A percentile compares a stretch with the other conserved stretches of the same genome.
phyloP scores from a whole-genome alignment of 306 rosid genomes.

The Castanea mollissima region DNA sequence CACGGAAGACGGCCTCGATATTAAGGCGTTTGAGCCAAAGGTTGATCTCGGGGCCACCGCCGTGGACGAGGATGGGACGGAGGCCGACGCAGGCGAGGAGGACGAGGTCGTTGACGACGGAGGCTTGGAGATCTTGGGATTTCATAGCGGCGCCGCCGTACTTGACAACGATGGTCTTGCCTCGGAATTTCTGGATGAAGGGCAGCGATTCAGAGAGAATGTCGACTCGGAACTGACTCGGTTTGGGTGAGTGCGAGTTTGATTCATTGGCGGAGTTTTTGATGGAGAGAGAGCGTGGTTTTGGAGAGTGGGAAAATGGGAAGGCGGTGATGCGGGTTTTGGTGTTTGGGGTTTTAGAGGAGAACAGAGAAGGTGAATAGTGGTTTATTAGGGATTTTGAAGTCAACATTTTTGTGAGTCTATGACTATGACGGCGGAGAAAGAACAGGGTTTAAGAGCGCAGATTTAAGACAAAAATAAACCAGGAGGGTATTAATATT shows the following conservation, averaged over 20 bases:
- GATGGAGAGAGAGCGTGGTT: constrained; percentile 18
- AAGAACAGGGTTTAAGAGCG: too few species aligned
- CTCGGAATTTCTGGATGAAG: constrained; percentile 88
- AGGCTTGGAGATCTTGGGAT: constrained; percentile 69
- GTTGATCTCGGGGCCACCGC: constrained; percentile 97
- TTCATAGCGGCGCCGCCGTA: constrained; percentile 99
- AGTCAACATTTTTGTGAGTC: constrained; percentile 35
- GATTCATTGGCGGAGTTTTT: constrained; percentile 11
- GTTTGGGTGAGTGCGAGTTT: constrained; percentile 11
- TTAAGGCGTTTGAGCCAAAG: constrained; percentile 79
- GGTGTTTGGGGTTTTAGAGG: background rate
- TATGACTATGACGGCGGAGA: background rate
- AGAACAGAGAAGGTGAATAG: constrained; percentile 20
- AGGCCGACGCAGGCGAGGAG: constrained; percentile 90
- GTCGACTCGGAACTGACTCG: constrained; percentile 85
- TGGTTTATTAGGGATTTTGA: constrained; percentile 46
- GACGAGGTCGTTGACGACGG: constrained; percentile 90
- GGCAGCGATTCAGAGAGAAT: constrained; percentile 91
- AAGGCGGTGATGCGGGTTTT: constrained; percentile 12
- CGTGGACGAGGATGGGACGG: constrained; percentile 81
- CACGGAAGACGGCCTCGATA: constrained; percentile 74
- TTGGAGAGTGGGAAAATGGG: constrained; percentile 9
- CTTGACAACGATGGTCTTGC: constrained; percentile 89
- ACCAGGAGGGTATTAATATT: too few species aligned
- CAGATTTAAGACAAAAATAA: too few species aligned